phyloP scores from a whole-genome alignment of 345 rosid genomes.

The Gynandropsis gynandra region DNA sequence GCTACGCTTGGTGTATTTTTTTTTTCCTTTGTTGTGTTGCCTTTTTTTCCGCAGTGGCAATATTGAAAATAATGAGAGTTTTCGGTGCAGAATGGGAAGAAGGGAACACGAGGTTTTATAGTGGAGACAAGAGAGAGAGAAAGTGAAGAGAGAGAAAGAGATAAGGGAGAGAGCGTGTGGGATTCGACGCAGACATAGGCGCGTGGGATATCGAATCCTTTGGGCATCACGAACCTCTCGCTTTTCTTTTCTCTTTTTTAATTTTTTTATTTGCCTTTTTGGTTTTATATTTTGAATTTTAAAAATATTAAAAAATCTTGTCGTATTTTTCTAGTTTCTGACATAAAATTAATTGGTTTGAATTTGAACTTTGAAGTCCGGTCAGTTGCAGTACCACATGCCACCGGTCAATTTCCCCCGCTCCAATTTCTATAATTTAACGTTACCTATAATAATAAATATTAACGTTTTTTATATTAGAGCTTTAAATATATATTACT shows the following conservation, averaged over 20 bases:
- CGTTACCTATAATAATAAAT: too few species aligned
- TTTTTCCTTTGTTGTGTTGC: not conserved
- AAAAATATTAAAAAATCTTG: not conserved
- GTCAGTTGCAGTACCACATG: conserved; percentile 13
- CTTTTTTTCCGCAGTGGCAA: conserved; percentile 11
- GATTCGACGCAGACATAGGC: conserved; percentile 18
- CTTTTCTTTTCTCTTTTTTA: conserved; percentile 2
- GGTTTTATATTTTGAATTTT: not conserved
- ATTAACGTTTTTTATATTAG: too few species aligned
- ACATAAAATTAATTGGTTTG: conserved; percentile 14
- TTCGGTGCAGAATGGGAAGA: conserved; percentile 24
- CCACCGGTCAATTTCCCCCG: conserved; percentile 15
- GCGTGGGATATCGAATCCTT: conserved; percentile 38
- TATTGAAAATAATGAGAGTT: not conserved
- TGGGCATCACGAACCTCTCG: conserved; percentile 45
- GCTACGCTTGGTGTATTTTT: conserved; percentile 4
- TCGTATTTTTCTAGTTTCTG: conserved; percentile 24
- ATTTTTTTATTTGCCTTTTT: conserved; percentile 5
- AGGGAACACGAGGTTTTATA: conserved; percentile 39
- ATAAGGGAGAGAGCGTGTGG: conserved; percentile 24
- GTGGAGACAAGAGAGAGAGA: conserved; percentile 30
- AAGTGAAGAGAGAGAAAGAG: conserved; percentile 25
- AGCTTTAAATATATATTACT: too few species aligned
- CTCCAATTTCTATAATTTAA: too few species aligned
- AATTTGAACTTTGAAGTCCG: conserved; percentile 18